Percentiles rank a stretch among this genome's conserved stretches.
Conservation (phyloP, 1,284 basidiomycete genomes). For the Polyporus tsugae region DNA sequence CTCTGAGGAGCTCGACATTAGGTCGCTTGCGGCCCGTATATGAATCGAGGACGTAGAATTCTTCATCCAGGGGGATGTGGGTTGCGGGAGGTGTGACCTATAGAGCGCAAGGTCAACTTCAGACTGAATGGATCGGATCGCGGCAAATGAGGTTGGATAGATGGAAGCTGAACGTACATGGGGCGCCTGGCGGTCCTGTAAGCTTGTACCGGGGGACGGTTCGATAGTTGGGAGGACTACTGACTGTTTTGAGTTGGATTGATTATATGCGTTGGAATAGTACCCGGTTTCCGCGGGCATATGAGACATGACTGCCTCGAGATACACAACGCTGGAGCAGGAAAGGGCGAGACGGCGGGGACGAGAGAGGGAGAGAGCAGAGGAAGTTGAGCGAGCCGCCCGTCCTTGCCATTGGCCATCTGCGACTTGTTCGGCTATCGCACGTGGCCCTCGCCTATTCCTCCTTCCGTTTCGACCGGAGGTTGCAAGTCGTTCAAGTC, state of each 20-base stretch:
- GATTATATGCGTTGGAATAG: constrained; percentile 28
- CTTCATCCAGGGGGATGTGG: constrained; percentile 44
- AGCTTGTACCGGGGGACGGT: constrained; percentile 31
- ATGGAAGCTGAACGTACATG: constrained; percentile 24
- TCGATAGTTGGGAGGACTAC: constrained; percentile 26
- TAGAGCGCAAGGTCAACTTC: background rate
- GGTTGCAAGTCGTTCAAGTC: background rate
- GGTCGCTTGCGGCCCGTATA: constrained; percentile 60
- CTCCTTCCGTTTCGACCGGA: background rate
- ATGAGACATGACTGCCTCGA: constrained; percentile 12
- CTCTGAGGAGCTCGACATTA: constrained; percentile 88
- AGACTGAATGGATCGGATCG: background rate
- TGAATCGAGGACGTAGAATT: constrained; percentile 45
- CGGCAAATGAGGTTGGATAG: background rate
- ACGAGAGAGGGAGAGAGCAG: background rate
- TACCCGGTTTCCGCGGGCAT: constrained; percentile 21
- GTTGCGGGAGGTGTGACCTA: constrained; percentile 45
- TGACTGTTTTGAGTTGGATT: constrained; percentile 30
- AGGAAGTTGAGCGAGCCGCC: background rate
- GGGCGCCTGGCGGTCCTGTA: constrained; percentile 35
- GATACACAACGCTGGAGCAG: background rate
- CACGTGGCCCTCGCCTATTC: background rate
- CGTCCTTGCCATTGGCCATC: background rate
- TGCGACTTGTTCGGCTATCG: background rate
- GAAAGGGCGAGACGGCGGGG: background rate